These are phyloP conservation scores for Trichocladium uniseriatum DNA, from an alignment of 495 filamentous ascomycete species.

Conservation along the genomic window DNA sequence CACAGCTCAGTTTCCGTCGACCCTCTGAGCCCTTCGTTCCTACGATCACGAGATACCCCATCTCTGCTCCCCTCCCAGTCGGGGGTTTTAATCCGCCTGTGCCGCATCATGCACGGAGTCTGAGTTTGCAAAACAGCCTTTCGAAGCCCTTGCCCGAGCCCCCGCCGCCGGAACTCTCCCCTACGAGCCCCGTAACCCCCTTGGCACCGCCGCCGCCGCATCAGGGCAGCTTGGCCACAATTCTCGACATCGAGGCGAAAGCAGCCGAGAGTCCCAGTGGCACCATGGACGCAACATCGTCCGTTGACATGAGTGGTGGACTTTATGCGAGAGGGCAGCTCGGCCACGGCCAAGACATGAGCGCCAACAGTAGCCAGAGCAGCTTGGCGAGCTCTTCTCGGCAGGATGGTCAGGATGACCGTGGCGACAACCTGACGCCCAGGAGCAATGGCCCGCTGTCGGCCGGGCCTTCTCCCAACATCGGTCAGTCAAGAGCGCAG, in stretches of 20 bases:
- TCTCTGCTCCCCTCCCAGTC: conserved; percentile 20
- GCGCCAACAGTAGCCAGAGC: conserved; percentile 49
- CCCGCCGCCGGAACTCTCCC: conserved; percentile 34
- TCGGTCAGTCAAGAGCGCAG: conserved; percentile 27
- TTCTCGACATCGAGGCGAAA: conserved; percentile 23
- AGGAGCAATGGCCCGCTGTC: conserved; percentile 44
- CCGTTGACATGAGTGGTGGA: conserved; percentile 29
- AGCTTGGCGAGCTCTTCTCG: conserved; percentile 37
- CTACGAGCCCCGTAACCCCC: conserved; percentile 28
- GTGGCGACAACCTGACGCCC: conserved; percentile 38
- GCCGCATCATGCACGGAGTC: conserved; percentile 38
- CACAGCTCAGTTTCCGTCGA: conserved; percentile 25
- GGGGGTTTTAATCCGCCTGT: conserved; percentile 13
- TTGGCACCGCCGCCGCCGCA: conserved; percentile 6
- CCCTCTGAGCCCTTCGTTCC: conserved; percentile 19
- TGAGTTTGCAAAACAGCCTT: conserved; percentile 42
- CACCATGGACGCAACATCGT: conserved; percentile 52
- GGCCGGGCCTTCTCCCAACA: conserved; percentile 39
- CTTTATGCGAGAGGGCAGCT: conserved; percentile 22
- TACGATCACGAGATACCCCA: conserved; percentile 14
- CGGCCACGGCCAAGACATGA: conserved; percentile 13
- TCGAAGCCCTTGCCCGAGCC: conserved; percentile 45
- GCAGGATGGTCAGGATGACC: conserved; percentile 37
- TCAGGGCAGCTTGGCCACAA: conserved; percentile 18
- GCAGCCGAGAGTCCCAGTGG: conserved; percentile 39